Conservation (phyloP, 352 stramenopile species). For the Phytophthora fragariae region DNA sequence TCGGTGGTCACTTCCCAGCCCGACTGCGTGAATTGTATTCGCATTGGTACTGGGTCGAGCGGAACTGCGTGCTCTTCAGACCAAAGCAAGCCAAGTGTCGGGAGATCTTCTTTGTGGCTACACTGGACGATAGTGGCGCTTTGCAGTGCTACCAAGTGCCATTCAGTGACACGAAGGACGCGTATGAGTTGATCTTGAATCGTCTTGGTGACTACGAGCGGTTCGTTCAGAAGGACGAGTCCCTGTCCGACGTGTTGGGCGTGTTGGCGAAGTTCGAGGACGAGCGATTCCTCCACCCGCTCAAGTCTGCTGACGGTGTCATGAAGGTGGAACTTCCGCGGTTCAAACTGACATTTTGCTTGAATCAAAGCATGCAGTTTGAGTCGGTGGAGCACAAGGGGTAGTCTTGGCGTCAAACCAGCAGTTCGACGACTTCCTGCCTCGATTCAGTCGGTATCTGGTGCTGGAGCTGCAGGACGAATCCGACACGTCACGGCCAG, state of each 20-base stretch:
- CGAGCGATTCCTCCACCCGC: slow-evolving; percentile 41
- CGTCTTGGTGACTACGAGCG: slow-evolving; percentile 27
- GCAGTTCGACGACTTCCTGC: slow-evolving; percentile 51
- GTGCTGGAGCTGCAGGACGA: slow-evolving; percentile 29
- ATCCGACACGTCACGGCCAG: slow-evolving; percentile 24
- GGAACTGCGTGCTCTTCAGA: slow-evolving; percentile 48
- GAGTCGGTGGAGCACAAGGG: slow-evolving; percentile 49
- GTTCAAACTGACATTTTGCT: slow-evolving; percentile 48
- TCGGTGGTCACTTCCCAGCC: slow-evolving; percentile 35
- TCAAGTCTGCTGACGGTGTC: slow-evolving; percentile 14
- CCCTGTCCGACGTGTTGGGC: not conserved
- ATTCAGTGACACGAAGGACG: slow-evolving; percentile 26
- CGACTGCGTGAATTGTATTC: slow-evolving; percentile 44
- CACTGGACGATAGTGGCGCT: slow-evolving; percentile 14
- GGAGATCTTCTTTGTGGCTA: slow-evolving; percentile 33
- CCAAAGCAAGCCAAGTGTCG: slow-evolving; percentile 25
- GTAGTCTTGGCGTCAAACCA: slow-evolving; percentile 46
- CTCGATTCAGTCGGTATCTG: slow-evolving; percentile 50
- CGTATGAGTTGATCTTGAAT: slow-evolving; percentile 23
- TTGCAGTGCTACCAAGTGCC: slow-evolving; percentile 47
- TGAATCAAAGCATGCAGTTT: slow-evolving; percentile 32
- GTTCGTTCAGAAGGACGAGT: slow-evolving; percentile 31
- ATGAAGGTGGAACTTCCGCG: slow-evolving; percentile 56
- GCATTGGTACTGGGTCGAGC: slow-evolving; percentile 63
- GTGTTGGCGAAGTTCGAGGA: slow-evolving; percentile 59